These are phyloP conservation scores for Starmerella ratchasimensis DNA, from an alignment of 805 yeast species.

Conservation along the genomic window DNA sequence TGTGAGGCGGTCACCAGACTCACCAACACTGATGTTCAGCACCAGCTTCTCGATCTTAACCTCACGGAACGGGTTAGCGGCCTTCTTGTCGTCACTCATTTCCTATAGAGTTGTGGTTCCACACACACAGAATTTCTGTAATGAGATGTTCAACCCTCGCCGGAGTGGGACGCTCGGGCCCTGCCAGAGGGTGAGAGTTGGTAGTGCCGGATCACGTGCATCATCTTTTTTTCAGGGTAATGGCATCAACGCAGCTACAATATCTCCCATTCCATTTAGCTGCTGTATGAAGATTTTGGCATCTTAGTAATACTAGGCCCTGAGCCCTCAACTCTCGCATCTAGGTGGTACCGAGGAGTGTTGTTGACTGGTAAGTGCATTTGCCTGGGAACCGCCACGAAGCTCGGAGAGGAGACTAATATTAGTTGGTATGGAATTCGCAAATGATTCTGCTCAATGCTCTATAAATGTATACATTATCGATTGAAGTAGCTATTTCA, in stretches of 20 bases:
- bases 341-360: too few species aligned
- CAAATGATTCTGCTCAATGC: too few species aligned
- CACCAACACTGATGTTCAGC: constrained; percentile 99
- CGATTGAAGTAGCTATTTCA: too few species aligned
- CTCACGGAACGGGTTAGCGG: constrained; percentile 87
- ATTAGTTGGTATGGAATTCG: too few species aligned
- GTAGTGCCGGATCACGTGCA: not conserved
- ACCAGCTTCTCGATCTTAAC: constrained; percentile 98
- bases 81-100: constrained; percentile 26
- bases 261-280: too few species aligned
- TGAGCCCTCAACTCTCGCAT: too few species aligned
- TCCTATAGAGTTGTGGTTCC: constrained; percentile 2
- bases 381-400: too few species aligned
- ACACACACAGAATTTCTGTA: not conserved
- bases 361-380: too few species aligned
- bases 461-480: too few species aligned
- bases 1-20: constrained; percentile 99
- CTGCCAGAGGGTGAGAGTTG: constrained; percentile 1
- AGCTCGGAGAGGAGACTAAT: too few species aligned
- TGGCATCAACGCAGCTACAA: not conserved
- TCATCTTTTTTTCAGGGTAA: not conserved
- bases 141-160: not conserved
- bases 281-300: too few species aligned
- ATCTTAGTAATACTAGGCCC: too few species aligned
- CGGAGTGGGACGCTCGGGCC: not conserved